Percentiles rank a stretch among this genome's conserved stretches.
Conservation (phyloP, 495 filamentous ascomycete species). For the Penicillium tannophilum region DNA sequence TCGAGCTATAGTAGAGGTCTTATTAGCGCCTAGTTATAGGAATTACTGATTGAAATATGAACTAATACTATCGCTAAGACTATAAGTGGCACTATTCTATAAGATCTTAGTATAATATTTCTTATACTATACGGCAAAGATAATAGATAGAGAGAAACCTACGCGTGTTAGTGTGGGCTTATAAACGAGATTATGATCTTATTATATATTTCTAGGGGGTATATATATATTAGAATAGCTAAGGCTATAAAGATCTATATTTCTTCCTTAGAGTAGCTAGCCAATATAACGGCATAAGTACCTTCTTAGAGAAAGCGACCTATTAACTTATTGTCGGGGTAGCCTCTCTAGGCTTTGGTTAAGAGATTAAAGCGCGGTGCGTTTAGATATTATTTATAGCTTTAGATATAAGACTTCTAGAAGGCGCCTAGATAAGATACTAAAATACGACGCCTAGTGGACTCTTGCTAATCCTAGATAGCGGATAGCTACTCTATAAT, state of each 20-base stretch:
- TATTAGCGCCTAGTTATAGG: background rate
- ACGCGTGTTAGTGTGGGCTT: background rate
- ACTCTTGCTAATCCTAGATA: background rate
- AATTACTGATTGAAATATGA: background rate
- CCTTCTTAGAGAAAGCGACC: background rate
- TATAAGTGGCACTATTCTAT: background rate
- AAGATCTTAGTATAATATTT: background rate
- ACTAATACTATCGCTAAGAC: background rate
- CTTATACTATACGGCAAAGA: background rate
- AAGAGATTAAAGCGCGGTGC: conserved; percentile 9
- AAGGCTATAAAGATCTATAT: conserved; percentile 7
- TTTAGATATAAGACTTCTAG: conserved; percentile 8
- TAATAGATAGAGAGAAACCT: background rate
- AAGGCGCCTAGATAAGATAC: conserved; percentile 12
- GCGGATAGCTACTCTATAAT: background rate
- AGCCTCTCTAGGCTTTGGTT: conserved; percentile 6
- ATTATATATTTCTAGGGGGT: conserved; percentile 16
- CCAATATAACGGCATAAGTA: background rate
- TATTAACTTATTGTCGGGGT: background rate
- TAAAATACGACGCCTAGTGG: conserved; percentile 3
- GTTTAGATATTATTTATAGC: background rate
- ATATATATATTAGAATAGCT: conserved; percentile 14
- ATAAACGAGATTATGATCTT: conserved; percentile 2
- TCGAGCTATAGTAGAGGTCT: background rate
- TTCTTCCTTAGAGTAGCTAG: background rate